phyloP scores from a whole-genome alignment of 768 basidiomycete genomes.

The Phaeotremella skinneri region DNA sequence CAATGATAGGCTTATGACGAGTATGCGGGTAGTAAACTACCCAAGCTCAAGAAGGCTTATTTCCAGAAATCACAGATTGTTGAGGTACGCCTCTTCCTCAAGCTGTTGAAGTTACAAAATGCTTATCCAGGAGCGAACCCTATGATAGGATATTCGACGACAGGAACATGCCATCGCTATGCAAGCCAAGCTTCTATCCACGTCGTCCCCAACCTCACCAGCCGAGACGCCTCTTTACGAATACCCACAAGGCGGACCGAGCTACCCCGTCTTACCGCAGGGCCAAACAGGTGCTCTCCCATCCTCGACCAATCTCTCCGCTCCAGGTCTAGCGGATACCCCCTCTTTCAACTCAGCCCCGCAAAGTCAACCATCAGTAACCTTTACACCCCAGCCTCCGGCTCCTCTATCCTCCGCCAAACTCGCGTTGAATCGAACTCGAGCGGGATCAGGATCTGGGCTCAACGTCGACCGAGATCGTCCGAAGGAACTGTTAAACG shows the following conservation, averaged over 20 bases:
- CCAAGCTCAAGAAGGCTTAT: conserved; percentile 75
- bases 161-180: conserved; percentile 49
- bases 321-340: conserved; percentile 9
- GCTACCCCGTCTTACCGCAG: not conserved
- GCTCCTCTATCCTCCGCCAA: conserved; percentile 39
- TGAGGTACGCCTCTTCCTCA: conserved; percentile 59
- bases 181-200: conserved; percentile 47
- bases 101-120: not conserved
- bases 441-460: conserved; percentile 68
- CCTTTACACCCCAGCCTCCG: conserved; percentile 61
- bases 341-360: conserved; percentile 9
- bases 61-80: conserved; percentile 81
- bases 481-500: conserved; percentile 60
- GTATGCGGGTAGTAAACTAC: conserved; percentile 73
- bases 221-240: conserved; percentile 26
- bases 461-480: conserved; percentile 15
- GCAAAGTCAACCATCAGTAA: not conserved
- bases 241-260: conserved; percentile 19
- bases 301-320: conserved; percentile 9
- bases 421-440: conserved; percentile 66
- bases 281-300: conserved; percentile 3
- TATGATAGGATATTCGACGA: conserved; percentile 43
- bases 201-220: conserved; percentile 30
- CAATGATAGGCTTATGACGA: conserved; percentile 65
- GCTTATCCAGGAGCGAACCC: not conserved